phyloP scores from a whole-genome alignment of 2,329 filamentous ascomycete genomes.

The Alternaria viburni region DNA sequence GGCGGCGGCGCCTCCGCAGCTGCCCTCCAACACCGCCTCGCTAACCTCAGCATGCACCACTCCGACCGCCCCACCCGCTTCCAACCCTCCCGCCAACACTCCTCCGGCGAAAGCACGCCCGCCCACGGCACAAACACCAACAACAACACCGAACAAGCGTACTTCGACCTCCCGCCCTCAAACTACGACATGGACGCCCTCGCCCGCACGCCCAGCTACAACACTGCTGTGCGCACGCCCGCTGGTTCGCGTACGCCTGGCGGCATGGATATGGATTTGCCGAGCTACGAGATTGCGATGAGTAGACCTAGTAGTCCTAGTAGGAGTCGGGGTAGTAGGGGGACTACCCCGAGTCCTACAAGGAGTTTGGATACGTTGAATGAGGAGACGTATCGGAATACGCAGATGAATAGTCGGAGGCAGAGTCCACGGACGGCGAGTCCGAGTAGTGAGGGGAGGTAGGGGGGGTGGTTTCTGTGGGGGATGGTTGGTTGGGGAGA shows the following conservation, averaged over 20 bases:
- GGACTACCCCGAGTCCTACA: conserved; percentile 42
- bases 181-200: conserved; percentile 55
- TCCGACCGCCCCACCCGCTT: conserved; percentile 41
- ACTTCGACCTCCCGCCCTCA: conserved; percentile 27
- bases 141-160: conserved; percentile 23
- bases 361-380: conserved; percentile 43
- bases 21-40: conserved; percentile 73
- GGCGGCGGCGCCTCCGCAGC: conserved; percentile 59
- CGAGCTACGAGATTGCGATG: conserved; percentile 55
- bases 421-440: conserved; percentile 27
- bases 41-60: conserved; percentile 54
- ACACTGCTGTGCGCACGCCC: conserved; percentile 56
- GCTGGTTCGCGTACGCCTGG: conserved; percentile 50
- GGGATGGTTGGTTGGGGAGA: background rate
- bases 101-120: conserved; percentile 45
- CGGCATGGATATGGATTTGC: conserved; percentile 46
- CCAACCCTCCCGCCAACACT: conserved; percentile 37
- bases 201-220: conserved; percentile 58
- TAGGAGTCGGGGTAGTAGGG: conserved; percentile 36
- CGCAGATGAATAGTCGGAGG: conserved; percentile 39
- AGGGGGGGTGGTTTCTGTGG: background rate
- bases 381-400: conserved; percentile 48
- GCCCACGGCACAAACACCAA: conserved; percentile 21
- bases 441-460: conserved; percentile 35
- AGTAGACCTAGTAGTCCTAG: conserved; percentile 51